Evolutionary conservation across 352 stramenopile genomes (phyloP).

Genomic region (Phytophthora fragariaefolia): DNA sequence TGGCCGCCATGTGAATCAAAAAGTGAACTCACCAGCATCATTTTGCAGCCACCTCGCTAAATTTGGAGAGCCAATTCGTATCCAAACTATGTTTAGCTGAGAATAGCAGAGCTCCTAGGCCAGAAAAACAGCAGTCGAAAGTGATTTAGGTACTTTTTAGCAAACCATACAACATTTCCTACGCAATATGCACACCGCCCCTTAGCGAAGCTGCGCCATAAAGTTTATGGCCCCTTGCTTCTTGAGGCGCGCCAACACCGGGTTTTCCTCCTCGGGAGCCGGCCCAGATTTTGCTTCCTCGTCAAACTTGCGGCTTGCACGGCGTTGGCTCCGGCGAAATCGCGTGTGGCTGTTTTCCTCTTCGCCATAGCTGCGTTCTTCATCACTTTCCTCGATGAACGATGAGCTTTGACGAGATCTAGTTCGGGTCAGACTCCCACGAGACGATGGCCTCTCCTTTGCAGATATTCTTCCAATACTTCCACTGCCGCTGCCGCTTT

Average conservation of each 20-base stretch:
- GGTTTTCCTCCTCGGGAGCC: constrained; percentile 58
- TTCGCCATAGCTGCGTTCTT: constrained; percentile 28
- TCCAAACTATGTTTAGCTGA: constrained; percentile 14
- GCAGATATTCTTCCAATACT: constrained; percentile 28
- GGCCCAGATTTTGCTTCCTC: constrained; percentile 43
- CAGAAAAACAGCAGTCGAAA: constrained; percentile 21
- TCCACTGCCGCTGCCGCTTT: constrained; percentile 35
- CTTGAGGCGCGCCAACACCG: constrained; percentile 74
- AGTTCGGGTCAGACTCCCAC: constrained; percentile 19
- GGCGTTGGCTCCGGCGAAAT: constrained; percentile 47
- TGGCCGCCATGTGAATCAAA: constrained; percentile 48
- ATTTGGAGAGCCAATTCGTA: constrained; percentile 13
- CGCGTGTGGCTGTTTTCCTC: constrained; percentile 43
- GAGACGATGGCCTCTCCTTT: constrained; percentile 31
- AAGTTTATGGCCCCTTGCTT: constrained; percentile 88
- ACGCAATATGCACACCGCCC: constrained; percentile 32
- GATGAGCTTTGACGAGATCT: constrained; percentile 36
- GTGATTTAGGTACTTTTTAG: constrained; percentile 33
- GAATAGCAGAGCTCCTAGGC: neutral
- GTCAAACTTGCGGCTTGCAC: constrained; percentile 56
- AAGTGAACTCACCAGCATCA: neutral
- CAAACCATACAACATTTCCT: constrained; percentile 36
- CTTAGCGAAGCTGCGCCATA: constrained; percentile 69
- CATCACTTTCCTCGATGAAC: constrained; percentile 41
- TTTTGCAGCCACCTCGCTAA: constrained; percentile 8